Evolutionary conservation across 768 basidiomycete species (phyloP), one percentile per base, ranked within the genome.

Genomic region (Gloeophyllum trabeum): DNA sequence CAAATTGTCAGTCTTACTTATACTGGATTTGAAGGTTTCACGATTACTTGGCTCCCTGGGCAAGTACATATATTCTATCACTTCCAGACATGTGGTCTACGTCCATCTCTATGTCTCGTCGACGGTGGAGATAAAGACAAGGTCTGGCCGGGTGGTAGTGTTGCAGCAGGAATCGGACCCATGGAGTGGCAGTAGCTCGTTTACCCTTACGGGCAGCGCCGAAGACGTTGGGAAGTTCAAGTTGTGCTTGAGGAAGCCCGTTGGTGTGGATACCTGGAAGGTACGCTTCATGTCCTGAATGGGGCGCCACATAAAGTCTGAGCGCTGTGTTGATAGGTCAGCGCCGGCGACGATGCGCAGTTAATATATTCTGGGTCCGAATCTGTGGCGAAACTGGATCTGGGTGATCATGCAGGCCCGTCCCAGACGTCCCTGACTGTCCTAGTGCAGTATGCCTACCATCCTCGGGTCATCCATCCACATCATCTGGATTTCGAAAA

Each of bases 101-200:
- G 45, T 53, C 7, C 41, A 48, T 19, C 40, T 53, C 3, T 50
- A 47, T 24, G 44, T 53, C 12, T 43, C 43, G 5, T 51, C 51
- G 4, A 24, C 36, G 4, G 19, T 36, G 13, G 24, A 39, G 2
- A 24, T 44, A 5, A 36, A 3, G 12, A 18, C 43, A 10, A 24
- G 25, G 13, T 19, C 39, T 20, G 51, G 51, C 5, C 16, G 35
- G 12, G 3, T 4, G 6, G 43, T 51, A 20, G 32, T 16, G 14
- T 16, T 53, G 2, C 23, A 25, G n/a, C 42, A 48, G 32, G 40
- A 48, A 18, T 18, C 39, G 2, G 24, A 30, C 10, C 51, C 51
- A 3, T 52, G 51, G 51, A 7, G 25, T 3, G 49, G 49, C 23
- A 35, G 39, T 14, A 43, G 42, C 6, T 40, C 22, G 4, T 25